Evolutionary conservation across 208 protist species (phyloP), one percentile per base, ranked within the genome.

Genomic region (Wallacemonas sp.): DNA sequence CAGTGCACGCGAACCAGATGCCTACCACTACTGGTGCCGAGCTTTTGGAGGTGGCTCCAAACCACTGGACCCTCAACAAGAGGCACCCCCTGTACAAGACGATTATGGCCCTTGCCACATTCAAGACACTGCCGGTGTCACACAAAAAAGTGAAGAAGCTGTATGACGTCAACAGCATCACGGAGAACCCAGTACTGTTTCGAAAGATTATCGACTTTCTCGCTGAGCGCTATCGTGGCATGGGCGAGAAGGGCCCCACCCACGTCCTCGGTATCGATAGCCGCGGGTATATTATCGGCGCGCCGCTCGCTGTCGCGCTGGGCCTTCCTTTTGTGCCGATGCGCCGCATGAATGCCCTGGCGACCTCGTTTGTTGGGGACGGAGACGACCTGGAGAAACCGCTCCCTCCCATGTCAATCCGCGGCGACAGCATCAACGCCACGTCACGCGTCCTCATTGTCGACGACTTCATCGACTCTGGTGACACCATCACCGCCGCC

Each of bases 161-260:
- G n/a, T 95, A 96, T 74, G 90, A 97, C 57, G 79, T 97, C 23
- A 91, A 71, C 65, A 87, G 66, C 80, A 82, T 97, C 54, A 94
- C 87, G 0, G 87, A 93, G 36, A 79, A 82, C 32, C 89, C 89
- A 12, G 48, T 42, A 3, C 70, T 94, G 4, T 92, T 96, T 64
- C 42, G 82, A 26, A 54, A 70, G 1, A 69, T 93, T 16, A 75
- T 96, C 31, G 33, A 88, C 48, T 86, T 87, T 29, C 70, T 96
- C 2, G 75, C 74, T 8, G 59, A 81, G 14, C 77, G 91, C 2
- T 97, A 96, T 63, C 70, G 72, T 20, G 31, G 50, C 1, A 86
- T 92, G 80, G 82, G 77, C 8, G 25, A 50, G 2, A 61, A 81
- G 14, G 81, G 82, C 0, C 87, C 85, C 2, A 97, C 89, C 0